Evolutionary conservation across 345 rosid species (phyloP).

Genomic region (Cardiospermum halicacabum): DNA sequence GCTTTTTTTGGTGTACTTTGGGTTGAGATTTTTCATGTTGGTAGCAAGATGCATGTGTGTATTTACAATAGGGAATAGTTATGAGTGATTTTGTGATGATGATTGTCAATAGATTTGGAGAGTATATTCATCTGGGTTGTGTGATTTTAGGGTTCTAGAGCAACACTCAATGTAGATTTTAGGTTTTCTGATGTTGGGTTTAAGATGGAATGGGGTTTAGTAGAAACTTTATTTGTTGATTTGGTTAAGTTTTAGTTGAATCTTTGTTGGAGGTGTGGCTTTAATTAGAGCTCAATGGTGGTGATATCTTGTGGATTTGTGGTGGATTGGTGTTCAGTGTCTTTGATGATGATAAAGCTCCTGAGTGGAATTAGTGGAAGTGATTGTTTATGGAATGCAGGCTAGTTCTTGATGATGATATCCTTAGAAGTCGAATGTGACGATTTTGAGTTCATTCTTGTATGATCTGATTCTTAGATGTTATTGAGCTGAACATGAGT

Average conservation of each 20-base stretch:
- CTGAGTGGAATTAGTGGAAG: not conserved
- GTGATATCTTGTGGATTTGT: not conserved
- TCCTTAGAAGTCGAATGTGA: not conserved
- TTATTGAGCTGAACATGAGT: not conserved
- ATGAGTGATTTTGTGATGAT: not conserved
- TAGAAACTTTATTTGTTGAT: conserved; percentile 1
- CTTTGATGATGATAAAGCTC: conserved; percentile 9
- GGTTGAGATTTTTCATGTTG: not conserved
- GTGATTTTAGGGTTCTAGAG: not conserved
- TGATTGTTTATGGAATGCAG: conserved; percentile 7
- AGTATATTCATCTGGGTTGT: not conserved
- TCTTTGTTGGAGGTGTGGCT: not conserved
- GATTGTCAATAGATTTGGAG: conserved; percentile 15
- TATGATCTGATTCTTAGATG: conserved; percentile 8
- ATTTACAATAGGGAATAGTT: not conserved
- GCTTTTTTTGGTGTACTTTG: not conserved
- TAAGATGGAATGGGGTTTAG: not conserved
- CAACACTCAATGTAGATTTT: not conserved
- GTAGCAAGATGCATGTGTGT: not conserved
- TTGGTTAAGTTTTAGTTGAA: not conserved
- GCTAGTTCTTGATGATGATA: not conserved
- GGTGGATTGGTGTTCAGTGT: not conserved
- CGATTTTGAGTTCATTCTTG: not conserved
- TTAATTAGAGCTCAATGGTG: not conserved
- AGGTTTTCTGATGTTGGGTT: conserved; percentile 3